These are phyloP conservation scores for Salvia miltiorrhiza DNA, from an alignment of 257 asterid genomes.

Conservation along the genomic window DNA sequence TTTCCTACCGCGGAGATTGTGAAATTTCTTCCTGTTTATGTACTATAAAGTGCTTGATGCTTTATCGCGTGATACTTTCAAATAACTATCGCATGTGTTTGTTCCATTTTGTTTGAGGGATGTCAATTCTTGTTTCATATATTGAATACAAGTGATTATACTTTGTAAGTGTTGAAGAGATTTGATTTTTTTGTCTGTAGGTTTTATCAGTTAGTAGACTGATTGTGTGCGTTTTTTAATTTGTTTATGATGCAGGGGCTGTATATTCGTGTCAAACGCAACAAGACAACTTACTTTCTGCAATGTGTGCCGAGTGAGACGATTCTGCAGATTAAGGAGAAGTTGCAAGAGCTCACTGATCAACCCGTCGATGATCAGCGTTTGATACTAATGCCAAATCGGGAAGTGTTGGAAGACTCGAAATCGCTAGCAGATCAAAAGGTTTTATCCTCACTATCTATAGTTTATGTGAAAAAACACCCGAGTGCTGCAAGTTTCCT, in stretches of 20 bases:
- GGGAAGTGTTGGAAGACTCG: constrained; percentile 68
- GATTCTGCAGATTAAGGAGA: constrained; percentile 70
- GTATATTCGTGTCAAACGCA: constrained; percentile 93
- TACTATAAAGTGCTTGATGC: neutral
- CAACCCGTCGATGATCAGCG: constrained; percentile 73
- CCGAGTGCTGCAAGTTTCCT: neutral
- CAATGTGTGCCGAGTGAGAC: constrained; percentile 88
- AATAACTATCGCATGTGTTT: neutral
- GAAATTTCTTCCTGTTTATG: neutral
- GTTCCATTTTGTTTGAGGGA: neutral
- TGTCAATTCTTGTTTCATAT: neutral
- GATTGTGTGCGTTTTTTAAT: constrained; percentile 6
- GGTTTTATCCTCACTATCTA: constrained; percentile 33
- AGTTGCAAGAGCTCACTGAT: constrained; percentile 75
- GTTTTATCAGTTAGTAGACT: constrained; percentile 9
- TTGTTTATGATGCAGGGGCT: constrained; percentile 49
- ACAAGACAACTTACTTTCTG: constrained; percentile 80
- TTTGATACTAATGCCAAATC: constrained; percentile 49
- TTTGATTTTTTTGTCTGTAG: neutral
- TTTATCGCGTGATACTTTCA: neutral
- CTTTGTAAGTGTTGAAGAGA: neutral
- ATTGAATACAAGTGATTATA: neutral
- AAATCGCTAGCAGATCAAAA: constrained; percentile 89
- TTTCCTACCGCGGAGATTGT: neutral
- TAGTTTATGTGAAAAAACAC: neutral